phyloP scores from a whole-genome alignment of 805 yeast genomes.

The Cyberlindnera japonica region DNA sequence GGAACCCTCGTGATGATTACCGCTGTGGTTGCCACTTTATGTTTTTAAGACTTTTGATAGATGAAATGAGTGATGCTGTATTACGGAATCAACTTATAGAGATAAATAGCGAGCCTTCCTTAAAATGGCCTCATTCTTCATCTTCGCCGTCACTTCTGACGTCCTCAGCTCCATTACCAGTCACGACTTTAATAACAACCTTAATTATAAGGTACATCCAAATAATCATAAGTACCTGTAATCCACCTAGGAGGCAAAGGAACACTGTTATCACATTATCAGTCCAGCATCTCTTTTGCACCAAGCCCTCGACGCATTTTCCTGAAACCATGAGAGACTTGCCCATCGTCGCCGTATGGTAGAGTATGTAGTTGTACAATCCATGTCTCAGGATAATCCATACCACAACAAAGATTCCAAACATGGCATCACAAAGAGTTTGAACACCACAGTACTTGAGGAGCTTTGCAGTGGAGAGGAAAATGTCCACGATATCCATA shows the following conservation, averaged over 20 bases:
- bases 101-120: neutral
- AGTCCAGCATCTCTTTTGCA: conserved; percentile 48
- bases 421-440: conserved; percentile 61
- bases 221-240: conserved; percentile 60
- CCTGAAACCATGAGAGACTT: conserved; percentile 42
- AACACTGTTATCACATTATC: conserved; percentile 43
- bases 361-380: conserved; percentile 61
- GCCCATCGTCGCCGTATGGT: conserved; percentile 51
- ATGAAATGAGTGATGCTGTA: neutral
- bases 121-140: conserved; percentile 21
- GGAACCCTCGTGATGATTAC: conserved; percentile 68
- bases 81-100: neutral
- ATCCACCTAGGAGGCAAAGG: conserved; percentile 52
- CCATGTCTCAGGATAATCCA: conserved; percentile 79
- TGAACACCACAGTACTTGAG: conserved; percentile 66
- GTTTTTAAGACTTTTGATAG: conserved; percentile 5
- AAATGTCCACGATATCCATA: conserved; percentile 82
- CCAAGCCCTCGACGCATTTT: conserved; percentile 34
- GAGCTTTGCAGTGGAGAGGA: conserved; percentile 69
- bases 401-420: conserved; percentile 57
- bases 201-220: conserved; percentile 76
- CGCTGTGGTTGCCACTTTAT: conserved; percentile 46
- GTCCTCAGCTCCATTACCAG: conserved; percentile 80
- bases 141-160: conserved; percentile 81
- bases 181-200: conserved; percentile 65